These are phyloP conservation scores for Microdochium trichocladiopsis DNA, from an alignment of 2,329 filamentous ascomycete species.

Conservation along the genomic window DNA sequence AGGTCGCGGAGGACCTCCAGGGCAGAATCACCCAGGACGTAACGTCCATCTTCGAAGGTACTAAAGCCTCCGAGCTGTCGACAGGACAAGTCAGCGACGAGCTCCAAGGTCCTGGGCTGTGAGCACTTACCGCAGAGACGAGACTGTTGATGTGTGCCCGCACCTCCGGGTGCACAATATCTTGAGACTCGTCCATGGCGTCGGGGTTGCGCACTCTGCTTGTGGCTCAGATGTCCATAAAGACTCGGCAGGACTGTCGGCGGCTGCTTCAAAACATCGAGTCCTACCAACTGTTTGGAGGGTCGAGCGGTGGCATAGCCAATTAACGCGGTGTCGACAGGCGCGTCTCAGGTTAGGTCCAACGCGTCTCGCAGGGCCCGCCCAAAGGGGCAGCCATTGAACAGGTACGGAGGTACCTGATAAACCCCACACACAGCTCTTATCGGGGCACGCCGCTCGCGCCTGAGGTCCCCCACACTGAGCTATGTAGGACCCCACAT, in stretches of 20 bases:
- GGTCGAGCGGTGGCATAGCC: not conserved
- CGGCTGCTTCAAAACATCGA: too few species aligned
- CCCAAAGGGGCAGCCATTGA: not conserved
- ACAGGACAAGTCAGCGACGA: not conserved
- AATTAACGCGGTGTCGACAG: not conserved
- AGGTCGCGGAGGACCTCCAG: slow-evolving; percentile 87
- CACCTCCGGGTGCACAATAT: slow-evolving; percentile 82
- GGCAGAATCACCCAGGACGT: slow-evolving; percentile 88
- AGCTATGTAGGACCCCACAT: too few species aligned
- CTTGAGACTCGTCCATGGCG: slow-evolving; percentile 48
- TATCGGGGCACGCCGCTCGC: too few species aligned
- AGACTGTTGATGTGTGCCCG: slow-evolving; percentile 90
- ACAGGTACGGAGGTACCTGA: not conserved
- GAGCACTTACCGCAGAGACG: slow-evolving; percentile 72
- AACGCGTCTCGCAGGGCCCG: not conserved
- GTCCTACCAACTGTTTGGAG: too few species aligned
- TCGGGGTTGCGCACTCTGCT: slow-evolving; percentile 10
- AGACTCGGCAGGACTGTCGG: not conserved
- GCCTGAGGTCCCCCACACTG: too few species aligned
- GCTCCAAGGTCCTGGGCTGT: not conserved
- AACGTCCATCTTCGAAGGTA: slow-evolving; percentile 71
- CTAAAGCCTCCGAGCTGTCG: slow-evolving; percentile 75
- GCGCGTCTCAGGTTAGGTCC: not conserved
- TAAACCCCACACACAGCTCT: not conserved
- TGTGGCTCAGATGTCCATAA: not conserved